These are phyloP conservation scores for Rhizodiscina lignyota DNA, from an alignment of 495 filamentous ascomycete genomes.

Conservation along the genomic window DNA sequence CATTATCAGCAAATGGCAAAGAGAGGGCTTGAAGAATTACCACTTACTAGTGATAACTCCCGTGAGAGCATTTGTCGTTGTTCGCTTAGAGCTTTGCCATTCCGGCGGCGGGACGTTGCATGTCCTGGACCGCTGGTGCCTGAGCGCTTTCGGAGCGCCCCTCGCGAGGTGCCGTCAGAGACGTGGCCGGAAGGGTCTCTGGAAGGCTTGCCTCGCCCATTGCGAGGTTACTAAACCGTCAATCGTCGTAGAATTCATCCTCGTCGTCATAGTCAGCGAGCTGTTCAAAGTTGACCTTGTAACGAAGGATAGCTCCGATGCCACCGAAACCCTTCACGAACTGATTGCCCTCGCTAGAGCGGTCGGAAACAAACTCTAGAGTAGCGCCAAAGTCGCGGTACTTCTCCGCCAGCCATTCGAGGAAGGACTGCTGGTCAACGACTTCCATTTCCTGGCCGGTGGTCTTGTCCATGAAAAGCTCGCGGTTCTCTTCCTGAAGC, in stretches of 20 bases:
- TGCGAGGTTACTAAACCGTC: conserved; percentile 85
- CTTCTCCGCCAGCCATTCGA: conserved; percentile 95
- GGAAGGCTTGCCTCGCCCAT: conserved; percentile 45
- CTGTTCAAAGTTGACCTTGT: conserved; percentile 99
- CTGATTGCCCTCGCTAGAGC: conserved; percentile 94
- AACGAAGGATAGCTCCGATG: conserved; percentile 89
- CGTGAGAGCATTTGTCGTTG: no score
- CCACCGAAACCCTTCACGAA: conserved; percentile 99
- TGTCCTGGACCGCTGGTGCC: no score
- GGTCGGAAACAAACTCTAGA: conserved; percentile 96
- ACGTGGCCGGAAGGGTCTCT: background rate
- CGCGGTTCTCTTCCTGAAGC: conserved; percentile 70
- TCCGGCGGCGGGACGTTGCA: no score
- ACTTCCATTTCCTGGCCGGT: conserved; percentile 95
- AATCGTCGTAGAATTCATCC: conserved; percentile 99
- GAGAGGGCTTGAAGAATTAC: no score
- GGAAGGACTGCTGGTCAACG: conserved; percentile 67
- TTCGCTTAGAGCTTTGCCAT: no score
- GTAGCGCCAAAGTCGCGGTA: conserved; percentile 94
- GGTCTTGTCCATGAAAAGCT: conserved; percentile 83
- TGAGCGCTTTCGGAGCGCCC: no score
- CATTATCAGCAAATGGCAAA: no score
- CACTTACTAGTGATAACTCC: no score
- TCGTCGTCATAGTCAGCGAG: conserved; percentile 88
- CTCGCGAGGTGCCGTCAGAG: background rate